Conservation (phyloP, 2,329 filamentous ascomycete species). For the Cucurbitaria berberidis region DNA sequence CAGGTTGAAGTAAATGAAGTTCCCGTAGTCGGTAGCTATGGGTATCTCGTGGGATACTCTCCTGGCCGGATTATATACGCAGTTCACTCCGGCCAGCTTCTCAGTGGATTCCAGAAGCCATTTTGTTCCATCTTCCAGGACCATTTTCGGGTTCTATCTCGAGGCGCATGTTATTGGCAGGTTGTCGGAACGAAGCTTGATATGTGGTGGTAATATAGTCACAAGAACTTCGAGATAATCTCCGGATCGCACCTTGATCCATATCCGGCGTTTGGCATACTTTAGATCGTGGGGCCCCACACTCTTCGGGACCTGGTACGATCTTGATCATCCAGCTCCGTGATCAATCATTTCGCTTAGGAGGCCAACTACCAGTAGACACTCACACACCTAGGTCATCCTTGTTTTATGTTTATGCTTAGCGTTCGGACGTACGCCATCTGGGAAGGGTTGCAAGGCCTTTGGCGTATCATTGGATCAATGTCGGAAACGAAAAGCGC, state of each 20-base stretch:
- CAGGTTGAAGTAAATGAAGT: neutral
- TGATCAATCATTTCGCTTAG: neutral
- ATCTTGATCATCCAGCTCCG: neutral
- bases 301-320: neutral
- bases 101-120: neutral
- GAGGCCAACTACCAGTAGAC: slow-evolving; percentile 1
- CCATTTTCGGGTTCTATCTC: neutral
- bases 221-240: neutral
- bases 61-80: neutral
- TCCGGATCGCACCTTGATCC: neutral
- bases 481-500: slow-evolving; percentile 5
- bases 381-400: neutral
- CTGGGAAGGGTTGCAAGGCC: neutral
- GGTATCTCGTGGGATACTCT: neutral
- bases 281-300: neutral
- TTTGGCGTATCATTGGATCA: slow-evolving; percentile 6
- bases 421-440: neutral
- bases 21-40: neutral
- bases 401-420: neutral
- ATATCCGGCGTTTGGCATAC: neutral
- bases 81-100: neutral
- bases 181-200: neutral
- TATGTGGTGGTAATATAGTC: neutral
- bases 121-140: neutral
- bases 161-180: neutral